Evolutionary conservation across 2,329 filamentous ascomycete species (phyloP).

Genomic region (Sclerotinia borealis): DNA sequence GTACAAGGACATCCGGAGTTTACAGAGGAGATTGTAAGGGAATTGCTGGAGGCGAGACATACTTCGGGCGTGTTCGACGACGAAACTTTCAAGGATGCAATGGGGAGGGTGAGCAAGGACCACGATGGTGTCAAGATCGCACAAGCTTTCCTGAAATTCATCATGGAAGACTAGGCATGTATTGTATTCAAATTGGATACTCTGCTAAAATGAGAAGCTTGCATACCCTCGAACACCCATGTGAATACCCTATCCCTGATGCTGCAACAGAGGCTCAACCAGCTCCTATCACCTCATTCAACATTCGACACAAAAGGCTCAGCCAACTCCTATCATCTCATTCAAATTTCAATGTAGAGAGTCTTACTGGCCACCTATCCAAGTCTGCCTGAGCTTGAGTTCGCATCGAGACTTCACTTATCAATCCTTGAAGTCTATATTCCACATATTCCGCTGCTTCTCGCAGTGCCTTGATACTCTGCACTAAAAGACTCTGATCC

Average conservation of each 20-base stretch:
- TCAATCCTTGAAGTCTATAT: background rate
- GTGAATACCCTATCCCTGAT: background rate
- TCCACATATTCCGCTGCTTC: background rate
- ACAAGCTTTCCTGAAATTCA: constrained; percentile 68
- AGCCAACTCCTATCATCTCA: too few relatives aligned
- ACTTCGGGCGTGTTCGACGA: constrained; percentile 63
- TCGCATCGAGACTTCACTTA: background rate
- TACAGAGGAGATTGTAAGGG: constrained; percentile 61
- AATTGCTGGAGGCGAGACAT: constrained; percentile 61
- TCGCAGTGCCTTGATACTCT: background rate
- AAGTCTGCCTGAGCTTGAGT: background rate
- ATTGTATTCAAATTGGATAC: background rate
- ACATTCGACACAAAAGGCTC: too few relatives aligned
- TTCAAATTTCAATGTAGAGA: too few relatives aligned
- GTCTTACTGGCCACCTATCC: too few relatives aligned
- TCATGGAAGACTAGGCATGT: constrained; percentile 46
- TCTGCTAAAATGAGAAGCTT: background rate
- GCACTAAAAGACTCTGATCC: background rate
- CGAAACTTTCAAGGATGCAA: constrained; percentile 60
- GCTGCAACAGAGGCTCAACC: background rate
- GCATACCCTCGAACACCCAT: background rate
- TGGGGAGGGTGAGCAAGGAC: constrained; percentile 55
- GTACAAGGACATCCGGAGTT: constrained; percentile 89
- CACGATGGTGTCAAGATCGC: constrained; percentile 79
- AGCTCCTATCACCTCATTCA: too few relatives aligned